phyloP scores from a whole-genome alignment of 768 basidiomycete species.

The Myochromella boudieri region DNA sequence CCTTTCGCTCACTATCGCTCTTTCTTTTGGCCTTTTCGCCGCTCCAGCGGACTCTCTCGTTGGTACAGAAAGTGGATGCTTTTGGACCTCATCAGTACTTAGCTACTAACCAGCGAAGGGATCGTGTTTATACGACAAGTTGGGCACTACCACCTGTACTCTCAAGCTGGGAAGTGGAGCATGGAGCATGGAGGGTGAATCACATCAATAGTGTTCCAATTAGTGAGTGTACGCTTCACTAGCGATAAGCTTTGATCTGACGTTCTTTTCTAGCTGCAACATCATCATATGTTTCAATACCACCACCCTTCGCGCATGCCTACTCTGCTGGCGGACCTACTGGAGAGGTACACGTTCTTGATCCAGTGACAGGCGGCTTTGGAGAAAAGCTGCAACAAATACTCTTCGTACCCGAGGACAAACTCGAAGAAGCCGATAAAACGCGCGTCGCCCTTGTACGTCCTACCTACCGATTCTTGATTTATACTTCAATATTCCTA shows the following conservation, averaged over 20 bases:
- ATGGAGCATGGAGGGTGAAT: constrained; percentile 27
- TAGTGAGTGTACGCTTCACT: constrained; percentile 28
- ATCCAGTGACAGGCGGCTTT: constrained; percentile 36
- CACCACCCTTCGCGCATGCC: constrained; percentile 44
- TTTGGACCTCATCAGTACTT: constrained; percentile 56
- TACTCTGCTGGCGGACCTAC: constrained; percentile 55
- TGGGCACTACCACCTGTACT: constrained; percentile 50
- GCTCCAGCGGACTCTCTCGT: constrained; percentile 33
- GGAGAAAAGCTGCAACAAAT: constrained; percentile 45
- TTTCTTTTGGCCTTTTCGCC: constrained; percentile 52
- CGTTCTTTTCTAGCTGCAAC: constrained; percentile 39
- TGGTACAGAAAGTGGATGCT: constrained; percentile 40
- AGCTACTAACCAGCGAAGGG: constrained; percentile 32
- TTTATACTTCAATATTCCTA: neutral
- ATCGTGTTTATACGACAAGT: constrained; percentile 45
- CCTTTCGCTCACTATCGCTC: constrained; percentile 51
- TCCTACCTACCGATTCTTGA: neutral
- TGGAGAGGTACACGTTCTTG: constrained; percentile 45
- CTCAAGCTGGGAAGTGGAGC: constrained; percentile 42
- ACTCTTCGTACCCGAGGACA: constrained; percentile 42
- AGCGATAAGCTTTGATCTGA: neutral
- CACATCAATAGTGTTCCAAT: constrained; percentile 46
- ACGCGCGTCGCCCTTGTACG: constrained; percentile 47
- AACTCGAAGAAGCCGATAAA: constrained; percentile 48
- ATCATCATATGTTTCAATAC: constrained; percentile 51